These are phyloP conservation scores for Bocquillonia castaneifolia DNA, from an alignment of 441 rosid genomes.

Conservation along the genomic window DNA sequence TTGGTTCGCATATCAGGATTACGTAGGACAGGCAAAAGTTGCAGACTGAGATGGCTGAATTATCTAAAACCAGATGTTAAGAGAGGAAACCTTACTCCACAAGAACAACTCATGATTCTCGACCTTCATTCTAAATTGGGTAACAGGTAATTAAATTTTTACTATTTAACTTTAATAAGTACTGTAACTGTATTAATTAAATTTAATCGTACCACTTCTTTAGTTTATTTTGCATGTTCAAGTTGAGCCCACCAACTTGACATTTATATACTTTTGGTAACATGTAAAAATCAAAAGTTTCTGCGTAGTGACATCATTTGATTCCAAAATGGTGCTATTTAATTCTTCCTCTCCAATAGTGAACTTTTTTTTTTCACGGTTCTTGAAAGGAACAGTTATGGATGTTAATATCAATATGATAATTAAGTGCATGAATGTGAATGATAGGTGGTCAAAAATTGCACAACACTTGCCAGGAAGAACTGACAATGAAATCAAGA, in stretches of 20 bases:
- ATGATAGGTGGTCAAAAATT: constrained; percentile 73
- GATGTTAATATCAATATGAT: too few species aligned
- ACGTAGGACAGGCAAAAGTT: constrained; percentile 55
- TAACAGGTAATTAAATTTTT: constrained; percentile 33
- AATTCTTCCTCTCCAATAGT: too few species aligned
- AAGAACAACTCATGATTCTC: constrained; percentile 46
- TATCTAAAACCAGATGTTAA: constrained; percentile 54
- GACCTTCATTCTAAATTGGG: constrained; percentile 53
- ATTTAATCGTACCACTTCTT: too few species aligned
- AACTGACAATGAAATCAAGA: constrained; percentile 72
- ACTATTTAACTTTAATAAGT: too few species aligned
- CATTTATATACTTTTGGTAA: too few species aligned
- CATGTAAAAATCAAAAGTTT: too few species aligned
- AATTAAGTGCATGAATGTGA: not conserved
- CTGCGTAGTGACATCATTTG: too few species aligned
- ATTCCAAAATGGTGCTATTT: too few species aligned
- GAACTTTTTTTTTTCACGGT: too few species aligned
- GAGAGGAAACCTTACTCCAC: constrained; percentile 45
- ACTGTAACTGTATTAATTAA: too few species aligned
- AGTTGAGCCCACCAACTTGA: constrained; percentile 4
- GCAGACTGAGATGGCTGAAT: constrained; percentile 60
- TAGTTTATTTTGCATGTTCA: too few species aligned
- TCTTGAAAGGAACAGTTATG: not conserved
- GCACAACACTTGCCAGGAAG: constrained; percentile 70
- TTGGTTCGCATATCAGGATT: constrained; percentile 23